Evolutionary conservation across 192 early-diverging fungal species (phyloP), one percentile per base, ranked within the genome.

Genomic region (Backusella sp.): DNA sequence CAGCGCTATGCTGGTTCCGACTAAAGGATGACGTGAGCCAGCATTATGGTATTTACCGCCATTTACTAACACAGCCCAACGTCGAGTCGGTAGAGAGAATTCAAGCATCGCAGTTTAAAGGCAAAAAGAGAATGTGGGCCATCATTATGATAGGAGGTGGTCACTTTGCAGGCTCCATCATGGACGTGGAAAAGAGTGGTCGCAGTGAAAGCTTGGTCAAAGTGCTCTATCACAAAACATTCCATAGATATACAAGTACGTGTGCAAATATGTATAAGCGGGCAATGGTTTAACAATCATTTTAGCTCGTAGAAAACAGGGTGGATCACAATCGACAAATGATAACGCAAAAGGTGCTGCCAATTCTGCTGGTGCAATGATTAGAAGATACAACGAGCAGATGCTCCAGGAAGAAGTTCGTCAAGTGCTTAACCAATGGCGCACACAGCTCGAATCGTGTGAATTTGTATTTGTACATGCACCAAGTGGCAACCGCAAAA

Each of bases 181-280:
- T 97, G 68, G 95, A 97, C 79, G 86, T 91, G 73, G 80, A 80
- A 35, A 84, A 83, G 21, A 89, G 88, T 30, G 36, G 19, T 67
- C 65, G 23, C 4, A 23, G 74, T 81, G 69, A 53, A 79, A 39
- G 79, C 68, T n/a, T 73, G 78, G 74, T 88, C 49, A 79, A 85
- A 53, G 77, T 91, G 30, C 49, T 95, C 4, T 90, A 84, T 0
- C 96, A 98, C 85, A 99, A 98, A 83, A 95, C 96, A 28, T 91
- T 98, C 73, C 96, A 97, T 79, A 88, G 98, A 42, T 99, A 99
- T 83, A 99, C 98, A 6, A 97, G 88, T 88, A 82, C 72, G 69
- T 32, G n/a, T 37, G n/a, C 39, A 74, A 35, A 26, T n/a, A 26
- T 49, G 68, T 36, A 21, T 67, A 17, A 68, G n/a, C 9, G 37